Conservation (phyloP, 2,329 filamentous ascomycete genomes). For the Thermothelomyces thermophilus region DNA sequence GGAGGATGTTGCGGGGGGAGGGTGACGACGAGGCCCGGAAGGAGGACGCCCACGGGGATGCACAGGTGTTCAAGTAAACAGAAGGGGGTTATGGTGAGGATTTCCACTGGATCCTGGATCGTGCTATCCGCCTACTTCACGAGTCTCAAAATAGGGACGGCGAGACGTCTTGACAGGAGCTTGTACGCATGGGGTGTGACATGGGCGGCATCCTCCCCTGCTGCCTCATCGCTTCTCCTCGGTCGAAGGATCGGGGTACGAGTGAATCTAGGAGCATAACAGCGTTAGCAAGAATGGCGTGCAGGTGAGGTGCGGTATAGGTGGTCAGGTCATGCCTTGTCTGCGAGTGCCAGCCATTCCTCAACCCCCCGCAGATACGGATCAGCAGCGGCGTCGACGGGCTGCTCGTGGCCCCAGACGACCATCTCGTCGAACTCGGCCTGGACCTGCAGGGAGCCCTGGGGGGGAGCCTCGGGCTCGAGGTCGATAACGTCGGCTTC, state of each 20-base stretch:
- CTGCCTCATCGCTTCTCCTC: slow-evolving; percentile 1
- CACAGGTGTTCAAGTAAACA: slow-evolving; percentile 11
- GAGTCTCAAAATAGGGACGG: too few species aligned
- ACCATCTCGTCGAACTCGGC: slow-evolving; percentile 67
- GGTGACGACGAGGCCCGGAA: neutral
- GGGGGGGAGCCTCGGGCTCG: slow-evolving; percentile 35
- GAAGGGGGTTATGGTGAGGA: too few species aligned
- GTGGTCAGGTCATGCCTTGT: slow-evolving; percentile 11
- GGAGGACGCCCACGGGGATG: neutral
- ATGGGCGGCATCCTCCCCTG: neutral
- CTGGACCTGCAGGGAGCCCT: slow-evolving; percentile 53
- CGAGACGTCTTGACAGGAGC: neutral
- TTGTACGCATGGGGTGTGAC: neutral
- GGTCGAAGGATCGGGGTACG: neutral
- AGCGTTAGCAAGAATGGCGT: neutral
- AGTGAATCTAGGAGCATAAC: slow-evolving; percentile 13
- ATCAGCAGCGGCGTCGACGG: slow-evolving; percentile 57
- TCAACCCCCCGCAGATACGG: slow-evolving; percentile 41
- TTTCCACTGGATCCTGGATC: too few species aligned
- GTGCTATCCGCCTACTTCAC: too few species aligned
- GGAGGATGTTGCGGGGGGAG: slow-evolving; percentile 25
- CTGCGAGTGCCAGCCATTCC: slow-evolving; percentile 24
- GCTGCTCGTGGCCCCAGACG: slow-evolving; percentile 76
- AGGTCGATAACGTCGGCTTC: slow-evolving; percentile 38
- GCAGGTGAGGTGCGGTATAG: neutral